Evolutionary conservation across 345 rosid species (phyloP).

Genomic region (Excoecaria cochinchinensis): DNA sequence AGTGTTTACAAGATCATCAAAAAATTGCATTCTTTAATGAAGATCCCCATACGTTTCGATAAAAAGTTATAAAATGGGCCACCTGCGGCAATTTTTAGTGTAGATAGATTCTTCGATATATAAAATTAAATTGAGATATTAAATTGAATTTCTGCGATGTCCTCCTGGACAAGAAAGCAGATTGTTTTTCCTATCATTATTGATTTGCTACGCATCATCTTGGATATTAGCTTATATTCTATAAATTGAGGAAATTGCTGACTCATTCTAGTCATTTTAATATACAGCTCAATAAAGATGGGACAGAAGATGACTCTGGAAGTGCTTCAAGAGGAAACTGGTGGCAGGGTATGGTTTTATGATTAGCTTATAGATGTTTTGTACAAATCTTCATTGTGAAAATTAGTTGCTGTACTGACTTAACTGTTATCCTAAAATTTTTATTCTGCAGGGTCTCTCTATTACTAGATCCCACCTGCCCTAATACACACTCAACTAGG

Average conservation of each 20-base stretch:
- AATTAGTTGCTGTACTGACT: not conserved
- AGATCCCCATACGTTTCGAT: not conserved
- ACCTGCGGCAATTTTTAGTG: not conserved
- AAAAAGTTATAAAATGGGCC: not conserved
- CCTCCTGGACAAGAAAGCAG: not conserved
- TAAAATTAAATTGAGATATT: not conserved
- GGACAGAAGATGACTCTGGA: constrained; percentile 71
- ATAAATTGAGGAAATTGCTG: constrained; percentile 4
- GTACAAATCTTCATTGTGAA: not conserved
- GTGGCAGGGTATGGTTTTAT: constrained; percentile 76
- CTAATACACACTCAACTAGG: constrained; percentile 15
- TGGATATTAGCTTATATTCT: not conserved
- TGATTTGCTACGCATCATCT: not conserved
- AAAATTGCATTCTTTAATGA: not conserved
- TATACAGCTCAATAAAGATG: constrained; percentile 56
- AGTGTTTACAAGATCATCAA: not conserved
- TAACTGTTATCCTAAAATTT: not conserved
- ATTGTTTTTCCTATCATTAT: not conserved
- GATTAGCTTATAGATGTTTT: not conserved
- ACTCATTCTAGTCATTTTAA: constrained; percentile 2
- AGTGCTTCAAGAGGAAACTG: constrained; percentile 88
- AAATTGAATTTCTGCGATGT: not conserved
- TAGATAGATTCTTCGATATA: not conserved
- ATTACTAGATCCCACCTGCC: constrained; percentile 39
- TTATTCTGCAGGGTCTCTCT: constrained; percentile 51